Conservation (phyloP, 768 basidiomycete genomes). For the Auriscalpium microsporum region DNA sequence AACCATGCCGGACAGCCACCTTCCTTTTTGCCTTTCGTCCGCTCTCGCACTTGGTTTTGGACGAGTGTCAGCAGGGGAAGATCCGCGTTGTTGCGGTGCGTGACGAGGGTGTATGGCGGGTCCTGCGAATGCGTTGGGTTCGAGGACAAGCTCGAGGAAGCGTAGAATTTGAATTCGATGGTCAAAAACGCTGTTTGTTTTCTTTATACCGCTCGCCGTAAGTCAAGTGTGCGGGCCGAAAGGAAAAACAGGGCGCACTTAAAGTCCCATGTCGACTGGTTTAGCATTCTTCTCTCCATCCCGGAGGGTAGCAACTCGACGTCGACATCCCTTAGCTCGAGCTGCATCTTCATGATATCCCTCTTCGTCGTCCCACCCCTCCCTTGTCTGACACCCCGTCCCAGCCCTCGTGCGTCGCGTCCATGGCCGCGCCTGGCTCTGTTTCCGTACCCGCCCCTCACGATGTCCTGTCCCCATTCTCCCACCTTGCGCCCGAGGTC, state of each 20-base stretch:
- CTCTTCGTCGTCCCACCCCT: conserved; percentile 40
- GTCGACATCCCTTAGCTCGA: conserved; percentile 60
- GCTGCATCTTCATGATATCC: conserved; percentile 58
- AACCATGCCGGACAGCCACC: conserved; percentile 44
- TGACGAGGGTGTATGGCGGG: conserved; percentile 43
- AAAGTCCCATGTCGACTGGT: conserved; percentile 78
- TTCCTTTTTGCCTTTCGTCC: conserved; percentile 35
- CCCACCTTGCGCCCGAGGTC: conserved; percentile 68
- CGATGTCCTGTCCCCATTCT: conserved; percentile 67
- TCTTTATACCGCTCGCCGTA: conserved; percentile 29
- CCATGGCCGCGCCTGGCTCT: conserved; percentile 13
- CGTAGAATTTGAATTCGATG: conserved; percentile 63
- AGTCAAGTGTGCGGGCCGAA: conserved; percentile 1
- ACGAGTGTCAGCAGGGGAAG: conserved; percentile 43
- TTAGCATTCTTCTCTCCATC: conserved; percentile 70
- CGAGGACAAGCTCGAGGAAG: conserved; percentile 37
- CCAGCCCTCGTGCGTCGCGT: conserved; percentile 24
- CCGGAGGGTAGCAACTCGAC: conserved; percentile 72
- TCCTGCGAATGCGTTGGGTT: conserved; percentile 27
- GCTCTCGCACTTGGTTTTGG: conserved; percentile 37
- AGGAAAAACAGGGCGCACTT: conserved; percentile 38
- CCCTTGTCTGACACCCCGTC: conserved; percentile 19
- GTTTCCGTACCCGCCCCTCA: conserved; percentile 46
- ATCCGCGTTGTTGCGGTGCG: conserved; percentile 53
- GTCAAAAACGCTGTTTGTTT: conserved; percentile 62